Evolutionary conservation across 805 yeast species (phyloP).

Genomic region (Cyberlindnera petersonii): DNA sequence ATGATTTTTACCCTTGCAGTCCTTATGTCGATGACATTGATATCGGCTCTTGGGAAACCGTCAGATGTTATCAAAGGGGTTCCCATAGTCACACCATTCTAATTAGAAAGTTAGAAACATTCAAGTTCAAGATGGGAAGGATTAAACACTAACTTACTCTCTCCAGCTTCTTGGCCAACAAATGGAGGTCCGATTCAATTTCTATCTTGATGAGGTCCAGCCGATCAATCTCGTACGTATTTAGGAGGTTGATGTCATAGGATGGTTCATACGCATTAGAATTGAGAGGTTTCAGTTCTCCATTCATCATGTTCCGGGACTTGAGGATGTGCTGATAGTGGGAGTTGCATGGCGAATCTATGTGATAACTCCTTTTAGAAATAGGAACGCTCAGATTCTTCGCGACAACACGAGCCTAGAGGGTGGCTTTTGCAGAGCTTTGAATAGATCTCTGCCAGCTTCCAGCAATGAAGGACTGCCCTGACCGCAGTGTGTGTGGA

Average conservation of each 20-base stretch:
- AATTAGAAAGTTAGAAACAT: no score
- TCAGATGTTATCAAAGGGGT: constrained; percentile 63
- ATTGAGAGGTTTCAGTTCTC: constrained; percentile 14
- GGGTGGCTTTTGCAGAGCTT: no score
- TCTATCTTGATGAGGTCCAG: constrained; percentile 14
- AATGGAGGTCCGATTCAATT: constrained; percentile 14
- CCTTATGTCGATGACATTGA: constrained; percentile 72
- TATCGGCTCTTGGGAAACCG: constrained; percentile 83
- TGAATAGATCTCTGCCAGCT: no score
- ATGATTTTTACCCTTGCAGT: constrained; percentile 59
- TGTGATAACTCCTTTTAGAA: no score
- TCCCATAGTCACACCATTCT: constrained; percentile 54
- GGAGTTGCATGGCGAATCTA: no score
- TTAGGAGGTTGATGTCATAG: constrained; percentile 8
- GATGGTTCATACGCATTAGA: constrained; percentile 12
- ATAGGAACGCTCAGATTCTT: no score
- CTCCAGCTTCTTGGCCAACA: constrained; percentile 28
- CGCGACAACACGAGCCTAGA: no score
- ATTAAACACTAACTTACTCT: constrained; percentile 9
- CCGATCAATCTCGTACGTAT: constrained; percentile 6
- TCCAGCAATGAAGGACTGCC: no score
- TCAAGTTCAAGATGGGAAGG: not conserved
- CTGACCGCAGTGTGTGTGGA: no score
- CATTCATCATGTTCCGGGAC: constrained; percentile 14
- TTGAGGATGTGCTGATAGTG: no score